Evolutionary conservation across 192 early-diverging fungal genomes (phyloP), one percentile per base, ranked within the genome.

Genomic region (Powellomyces hirtus): DNA sequence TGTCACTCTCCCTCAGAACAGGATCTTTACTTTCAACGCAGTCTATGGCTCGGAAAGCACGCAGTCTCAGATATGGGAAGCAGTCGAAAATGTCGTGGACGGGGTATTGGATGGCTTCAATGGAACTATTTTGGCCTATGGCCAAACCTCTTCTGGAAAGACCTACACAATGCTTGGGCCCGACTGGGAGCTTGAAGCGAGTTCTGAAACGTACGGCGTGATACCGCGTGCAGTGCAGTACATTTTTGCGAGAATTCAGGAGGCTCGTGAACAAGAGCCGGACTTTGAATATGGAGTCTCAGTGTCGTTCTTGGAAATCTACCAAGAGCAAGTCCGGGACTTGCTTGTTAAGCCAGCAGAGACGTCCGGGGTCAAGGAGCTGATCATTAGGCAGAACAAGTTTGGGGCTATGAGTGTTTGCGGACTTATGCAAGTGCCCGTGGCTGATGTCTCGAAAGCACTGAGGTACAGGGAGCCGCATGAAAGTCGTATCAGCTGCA

Each of bases 81-180:
- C 34, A 7, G 62, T 58, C 6, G 16, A 24, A 26, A 27, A 20
- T n/a, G 37, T 62, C 3, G 70, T 72, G 38, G 62, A 72, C 22
- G 62, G 62, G 16, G 90, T 94, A 56, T 42, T 92, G 6, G 90
- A 92, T 80, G 97, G 97, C n/a, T 95, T 92, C 73, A 99, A 99
- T 77, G 94, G 91, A 2, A 60, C 59, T 6, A 60, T 60, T 20
- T 37, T 60, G 1, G 59, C 59, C 3, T 60, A 60, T 59, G 83
- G 84, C 16, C 84, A 85, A 55, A 85, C 84, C 6, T 74, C 66
- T 11, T 75, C 68, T 29, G 84, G 84, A 24, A 85, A 85, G 51
- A 85, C 84, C 6, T 85, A 75, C 62, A 85, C 81, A 10, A 83
- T 85, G 81, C 59, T 60, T 29, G 84, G 84, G 4, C 72, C 77